phyloP scores from a whole-genome alignment of 2,329 filamentous ascomycete genomes.

The Trichoderma oligosporum region DNA sequence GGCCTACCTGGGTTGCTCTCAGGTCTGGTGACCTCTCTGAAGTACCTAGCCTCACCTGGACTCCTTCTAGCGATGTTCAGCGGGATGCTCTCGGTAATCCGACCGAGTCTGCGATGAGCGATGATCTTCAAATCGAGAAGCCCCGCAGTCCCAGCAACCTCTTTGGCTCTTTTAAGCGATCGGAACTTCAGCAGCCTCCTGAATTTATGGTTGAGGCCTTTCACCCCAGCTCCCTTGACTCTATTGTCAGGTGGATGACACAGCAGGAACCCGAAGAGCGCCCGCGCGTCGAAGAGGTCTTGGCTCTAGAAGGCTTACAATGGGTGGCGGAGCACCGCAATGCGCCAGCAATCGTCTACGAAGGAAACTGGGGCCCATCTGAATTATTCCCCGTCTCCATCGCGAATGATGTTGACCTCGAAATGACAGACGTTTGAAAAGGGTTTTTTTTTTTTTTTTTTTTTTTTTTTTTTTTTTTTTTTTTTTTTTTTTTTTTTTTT shows the following conservation, averaged over 20 bases:
- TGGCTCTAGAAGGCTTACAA: conserved; percentile 67
- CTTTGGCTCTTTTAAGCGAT: conserved; percentile 47
- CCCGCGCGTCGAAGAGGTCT: conserved; percentile 69
- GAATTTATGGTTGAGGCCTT: conserved; percentile 80
- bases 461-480: conserved; percentile 14
- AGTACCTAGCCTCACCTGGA: conserved; percentile 82
- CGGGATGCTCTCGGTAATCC: conserved; percentile 65
- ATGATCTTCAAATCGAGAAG: conserved; percentile 33
- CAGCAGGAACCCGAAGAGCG: conserved; percentile 67
- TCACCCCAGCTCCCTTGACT: conserved; percentile 73
- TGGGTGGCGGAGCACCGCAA: conserved; percentile 77
- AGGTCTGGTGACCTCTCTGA: conserved; percentile 86
- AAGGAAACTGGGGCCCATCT: conserved; percentile 92
- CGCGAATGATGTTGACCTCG: conserved; percentile 46
- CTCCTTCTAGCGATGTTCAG: conserved; percentile 63
- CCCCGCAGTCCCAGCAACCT: conserved; percentile 34
- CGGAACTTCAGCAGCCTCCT: conserved; percentile 61
- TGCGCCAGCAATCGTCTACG: conserved; percentile 89
- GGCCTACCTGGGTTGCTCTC: conserved; percentile 83
- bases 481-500: conserved; percentile 6
- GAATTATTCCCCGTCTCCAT: conserved; percentile 42
- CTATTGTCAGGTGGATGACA: conserved; percentile 85
- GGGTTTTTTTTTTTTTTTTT: neutral
- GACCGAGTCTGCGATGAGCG: conserved; percentile 37
- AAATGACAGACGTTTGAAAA: conserved; percentile 58